Base-by-base conservation (phyloP, 768 basidiomycete genomes). In the Lentinus tigrinus region DNA sequence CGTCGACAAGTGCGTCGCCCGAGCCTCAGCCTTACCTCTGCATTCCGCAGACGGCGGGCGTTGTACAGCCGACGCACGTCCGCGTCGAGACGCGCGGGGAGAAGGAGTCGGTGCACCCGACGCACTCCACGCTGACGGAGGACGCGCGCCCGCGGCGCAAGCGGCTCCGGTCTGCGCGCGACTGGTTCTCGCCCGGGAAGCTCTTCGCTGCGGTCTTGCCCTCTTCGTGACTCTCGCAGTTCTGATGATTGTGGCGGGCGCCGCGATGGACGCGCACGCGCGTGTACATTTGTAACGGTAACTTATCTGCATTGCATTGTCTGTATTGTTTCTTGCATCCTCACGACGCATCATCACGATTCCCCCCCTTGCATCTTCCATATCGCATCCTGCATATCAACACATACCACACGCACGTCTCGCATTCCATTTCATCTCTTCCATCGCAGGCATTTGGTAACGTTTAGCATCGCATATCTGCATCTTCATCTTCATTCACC, bases 121-220 rank as follows among this genome's bases (percentile, higher is more conserved):
- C 56, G 42, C 61, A 61, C 48, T 61, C 64, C 38, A 59, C 58
- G 31, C 54, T 61, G 50, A 60, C 63, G 48, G 64, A 68, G 61
- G 56, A 63, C 57, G 70, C 65, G 48, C 63, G 62, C 49, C 67
- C 67, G 55, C 64, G 70, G 51, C 70, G 72, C 51, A 62, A 65
- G 58, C 64, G 68, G 43, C 63, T 73, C 47, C 66, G 70, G 55
- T 67, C 69, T n/a, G 68, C 70, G 65, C 67, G 69, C 44, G 70
- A 70, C 65, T 74, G 73, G 73, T 69, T 74, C 62, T 71, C 71
- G 48, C 69, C 70, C 14, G 63, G 64, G 11, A 70, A 62, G 61
- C 58, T 73, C 48, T 71, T 74, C 60, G 65, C 72, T 16, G 69
- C 69, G 4, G 64, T 70, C 42, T 63, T 70, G 43, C 64, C 69